A percentile compares a stretch with the other conserved stretches of the same genome.
These are phyloP conservation scores for Agrocybe praecox DNA, from an alignment of 768 basidiomycete genomes.

Conservation along the genomic window DNA sequence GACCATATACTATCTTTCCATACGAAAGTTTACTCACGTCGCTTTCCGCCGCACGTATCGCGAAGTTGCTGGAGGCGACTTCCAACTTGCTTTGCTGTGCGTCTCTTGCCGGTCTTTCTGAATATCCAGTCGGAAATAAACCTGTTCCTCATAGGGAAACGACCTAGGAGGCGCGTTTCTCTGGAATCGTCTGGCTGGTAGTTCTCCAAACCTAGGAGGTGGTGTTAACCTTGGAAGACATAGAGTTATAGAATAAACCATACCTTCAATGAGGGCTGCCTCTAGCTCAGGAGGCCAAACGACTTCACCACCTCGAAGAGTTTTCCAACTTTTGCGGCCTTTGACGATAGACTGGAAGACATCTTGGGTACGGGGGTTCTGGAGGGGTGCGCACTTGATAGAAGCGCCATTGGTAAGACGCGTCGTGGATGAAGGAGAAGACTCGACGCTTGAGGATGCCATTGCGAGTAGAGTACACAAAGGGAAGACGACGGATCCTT, in stretches of 20 bases:
- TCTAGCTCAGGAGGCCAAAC: constrained; percentile 84
- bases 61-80: constrained; percentile 79
- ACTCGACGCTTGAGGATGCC: constrained; percentile 20
- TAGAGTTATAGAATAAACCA: constrained; percentile 6
- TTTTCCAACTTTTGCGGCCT: constrained; percentile 78
- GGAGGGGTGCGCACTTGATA: constrained; percentile 28
- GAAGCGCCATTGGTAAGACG: constrained; percentile 20
- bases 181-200: constrained; percentile 75
- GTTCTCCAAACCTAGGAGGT: constrained; percentile 58
- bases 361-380: constrained; percentile 47
- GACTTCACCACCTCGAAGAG: constrained; percentile 68
- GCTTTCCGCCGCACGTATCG: constrained; percentile 73
- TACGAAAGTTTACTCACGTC: constrained; percentile 48
- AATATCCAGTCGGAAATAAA: constrained; percentile 82
- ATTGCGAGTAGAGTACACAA: constrained; percentile 22
- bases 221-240: constrained; percentile 1
- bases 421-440: constrained; percentile 19
- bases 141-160: constrained; percentile 78
- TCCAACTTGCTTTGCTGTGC: constrained; percentile 80
- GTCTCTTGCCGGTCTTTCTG: constrained; percentile 65
- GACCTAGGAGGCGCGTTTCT: constrained; percentile 71
- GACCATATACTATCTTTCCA: constrained; percentile 5
- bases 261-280: constrained; percentile 76
- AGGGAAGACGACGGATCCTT: constrained; percentile 22
- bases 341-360: constrained; percentile 69